phyloP scores from a whole-genome alignment of 306 rosid genomes.

The Hippophae tibetana region DNA sequence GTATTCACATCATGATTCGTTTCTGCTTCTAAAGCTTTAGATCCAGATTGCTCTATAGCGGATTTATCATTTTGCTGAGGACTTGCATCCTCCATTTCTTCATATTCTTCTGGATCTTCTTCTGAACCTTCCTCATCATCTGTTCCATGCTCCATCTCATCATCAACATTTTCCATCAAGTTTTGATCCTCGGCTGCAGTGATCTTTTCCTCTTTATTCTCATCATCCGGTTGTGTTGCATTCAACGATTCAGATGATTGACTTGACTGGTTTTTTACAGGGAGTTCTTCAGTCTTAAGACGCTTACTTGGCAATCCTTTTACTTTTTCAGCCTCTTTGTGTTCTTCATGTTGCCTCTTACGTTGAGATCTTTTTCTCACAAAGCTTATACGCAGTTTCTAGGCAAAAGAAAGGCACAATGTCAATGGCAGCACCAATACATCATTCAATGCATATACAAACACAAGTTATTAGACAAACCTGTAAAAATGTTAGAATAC shows the following conservation, averaged over 20 bases:
- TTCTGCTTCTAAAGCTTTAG: conserved; percentile 32
- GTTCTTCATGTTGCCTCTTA: conserved; percentile 77
- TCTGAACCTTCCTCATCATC: conserved; percentile 58
- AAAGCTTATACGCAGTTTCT: conserved; percentile 72
- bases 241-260: conserved; percentile 29
- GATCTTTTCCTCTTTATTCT: conserved; percentile 16
- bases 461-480: conserved; percentile 30
- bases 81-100: conserved; percentile 57
- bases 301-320: conserved; percentile 46
- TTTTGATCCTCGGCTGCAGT: conserved; percentile 27
- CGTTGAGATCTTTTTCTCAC: conserved; percentile 61
- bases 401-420: conserved; percentile 5
- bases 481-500: conserved; percentile 78
- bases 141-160: conserved; percentile 46
- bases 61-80: conserved; percentile 37
- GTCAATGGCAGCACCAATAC: conserved; percentile 6
- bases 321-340: conserved; percentile 30
- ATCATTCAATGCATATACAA: conserved; percentile 15
- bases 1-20: conserved; percentile 27
- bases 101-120: conserved; percentile 87
- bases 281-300: conserved; percentile 37
- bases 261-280: conserved; percentile 36
- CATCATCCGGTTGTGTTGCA: conserved; percentile 32
- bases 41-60: conserved; percentile 27
- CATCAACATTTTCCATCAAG: conserved; percentile 33